A percentile compares a stretch with the other conserved stretches of the same genome.
These are phyloP conservation scores for Peribolospora kevripleyi DNA, from an alignment of 768 basidiomycete genomes.

Conservation along the genomic window DNA sequence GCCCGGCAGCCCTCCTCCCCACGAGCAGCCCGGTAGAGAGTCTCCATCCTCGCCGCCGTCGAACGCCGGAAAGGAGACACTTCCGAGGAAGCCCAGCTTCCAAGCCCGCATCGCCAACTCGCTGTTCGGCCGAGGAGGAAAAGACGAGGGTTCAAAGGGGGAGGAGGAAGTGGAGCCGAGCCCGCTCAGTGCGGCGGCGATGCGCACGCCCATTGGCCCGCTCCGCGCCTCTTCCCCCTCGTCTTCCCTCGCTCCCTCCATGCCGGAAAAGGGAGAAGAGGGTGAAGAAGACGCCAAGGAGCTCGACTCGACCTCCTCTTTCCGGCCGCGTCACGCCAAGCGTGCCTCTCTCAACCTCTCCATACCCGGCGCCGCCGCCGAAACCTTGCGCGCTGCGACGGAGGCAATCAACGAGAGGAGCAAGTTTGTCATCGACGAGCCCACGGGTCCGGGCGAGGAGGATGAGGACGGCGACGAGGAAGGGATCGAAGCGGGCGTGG, in stretches of 20 bases:
- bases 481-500: conserved; percentile 7
- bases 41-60: conserved; percentile 18
- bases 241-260: conserved; percentile 4
- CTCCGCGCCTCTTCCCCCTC: not conserved
- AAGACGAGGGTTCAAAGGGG: not conserved
- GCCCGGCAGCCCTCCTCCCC: conserved; percentile 38
- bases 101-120: not conserved
- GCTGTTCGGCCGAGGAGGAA: not conserved
- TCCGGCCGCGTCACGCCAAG: conserved; percentile 11
- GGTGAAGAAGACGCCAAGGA: not conserved
- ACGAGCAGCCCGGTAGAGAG: conserved; percentile 20
- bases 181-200: conserved; percentile 7
- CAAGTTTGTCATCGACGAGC: conserved; percentile 92
- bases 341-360: conserved; percentile 13
- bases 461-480: conserved; percentile 27
- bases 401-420: conserved; percentile 75
- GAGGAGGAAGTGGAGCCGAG: not conserved
- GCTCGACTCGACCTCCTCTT: conserved; percentile 20
- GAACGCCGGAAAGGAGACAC: conserved; percentile 11
- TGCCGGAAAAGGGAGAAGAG: no score
- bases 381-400: conserved; percentile 37
- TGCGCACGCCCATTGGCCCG: conserved; percentile 6
- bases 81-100: conserved; percentile 16
- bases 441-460: conserved; percentile 27
- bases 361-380: conserved; percentile 27